These are phyloP conservation scores for Blastobotrys persicus DNA, from an alignment of 1,139 yeast species.

Conservation along the genomic window DNA sequence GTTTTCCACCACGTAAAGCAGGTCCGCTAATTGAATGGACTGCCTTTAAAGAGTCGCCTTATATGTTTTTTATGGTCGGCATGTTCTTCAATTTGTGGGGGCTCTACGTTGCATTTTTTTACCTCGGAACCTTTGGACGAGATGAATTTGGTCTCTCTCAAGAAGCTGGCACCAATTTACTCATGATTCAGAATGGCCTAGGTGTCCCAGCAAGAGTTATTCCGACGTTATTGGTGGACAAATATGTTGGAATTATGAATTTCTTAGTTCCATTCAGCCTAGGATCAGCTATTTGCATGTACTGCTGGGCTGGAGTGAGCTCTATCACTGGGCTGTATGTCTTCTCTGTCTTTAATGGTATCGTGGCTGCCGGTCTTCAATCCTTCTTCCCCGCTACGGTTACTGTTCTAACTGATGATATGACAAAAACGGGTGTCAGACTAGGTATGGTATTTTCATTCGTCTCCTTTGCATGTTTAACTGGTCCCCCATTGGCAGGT, in stretches of 20 bases:
- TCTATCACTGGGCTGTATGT: constrained; percentile 44
- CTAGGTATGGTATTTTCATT: constrained; percentile 61
- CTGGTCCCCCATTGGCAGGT: constrained; percentile 54
- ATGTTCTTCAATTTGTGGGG: constrained; percentile 36
- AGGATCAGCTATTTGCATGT: constrained; percentile 23
- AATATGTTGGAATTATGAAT: constrained; percentile 45
- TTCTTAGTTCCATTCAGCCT: constrained; percentile 36
- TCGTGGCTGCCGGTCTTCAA: constrained; percentile 46
- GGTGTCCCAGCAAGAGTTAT: constrained; percentile 49
- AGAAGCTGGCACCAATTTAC: constrained; percentile 29
- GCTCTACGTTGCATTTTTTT: constrained; percentile 40
- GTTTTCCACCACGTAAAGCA: constrained; percentile 24
- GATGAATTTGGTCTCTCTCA: constrained; percentile 24
- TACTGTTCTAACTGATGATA: constrained; percentile 51
- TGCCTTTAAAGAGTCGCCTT: constrained; percentile 24
- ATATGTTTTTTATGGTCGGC: constrained; percentile 28
- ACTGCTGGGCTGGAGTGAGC: constrained; percentile 45
- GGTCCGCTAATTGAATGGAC: constrained; percentile 18
- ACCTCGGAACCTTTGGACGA: constrained; percentile 36
- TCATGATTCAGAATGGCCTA: constrained; percentile 51
- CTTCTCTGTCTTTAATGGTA: constrained; percentile 47
- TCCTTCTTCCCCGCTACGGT: constrained; percentile 44
- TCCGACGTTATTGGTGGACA: constrained; percentile 49
- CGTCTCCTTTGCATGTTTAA: constrained; percentile 51
- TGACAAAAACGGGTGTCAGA: constrained; percentile 40